phyloP scores from a whole-genome alignment of 352 stramenopile genomes.

The Phytophthora quininea region DNA sequence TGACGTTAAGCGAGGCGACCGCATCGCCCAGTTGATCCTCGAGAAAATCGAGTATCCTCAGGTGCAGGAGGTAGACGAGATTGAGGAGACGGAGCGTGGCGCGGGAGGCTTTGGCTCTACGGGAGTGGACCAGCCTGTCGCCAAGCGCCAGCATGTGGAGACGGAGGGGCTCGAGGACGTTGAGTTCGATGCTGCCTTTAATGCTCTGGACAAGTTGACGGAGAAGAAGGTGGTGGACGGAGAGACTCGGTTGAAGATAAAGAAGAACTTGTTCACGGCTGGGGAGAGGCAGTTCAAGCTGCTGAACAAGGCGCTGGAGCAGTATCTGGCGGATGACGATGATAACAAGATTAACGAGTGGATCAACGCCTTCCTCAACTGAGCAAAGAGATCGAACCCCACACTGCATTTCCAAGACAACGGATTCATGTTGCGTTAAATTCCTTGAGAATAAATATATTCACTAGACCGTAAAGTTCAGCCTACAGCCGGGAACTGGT shows the following conservation, averaged over 20 bases:
- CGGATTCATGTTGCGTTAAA: neutral
- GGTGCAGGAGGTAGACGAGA: constrained; percentile 93
- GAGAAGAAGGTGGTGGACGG: constrained; percentile 54
- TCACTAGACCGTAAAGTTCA: constrained; percentile 8
- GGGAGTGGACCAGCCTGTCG: constrained; percentile 70
- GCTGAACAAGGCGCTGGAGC: constrained; percentile 52
- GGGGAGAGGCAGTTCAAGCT: constrained; percentile 62
- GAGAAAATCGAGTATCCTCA: constrained; percentile 94
- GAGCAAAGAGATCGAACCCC: too few relatives aligned
- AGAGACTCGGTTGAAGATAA: constrained; percentile 53
- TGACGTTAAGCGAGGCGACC: constrained; percentile 93
- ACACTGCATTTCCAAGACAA: too few relatives aligned
- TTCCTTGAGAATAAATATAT: constrained; percentile 43
- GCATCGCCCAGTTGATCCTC: constrained; percentile 98
- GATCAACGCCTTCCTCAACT: constrained; percentile 62
- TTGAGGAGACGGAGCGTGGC: constrained; percentile 94
- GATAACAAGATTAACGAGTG: constrained; percentile 66
- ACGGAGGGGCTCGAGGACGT: constrained; percentile 6
- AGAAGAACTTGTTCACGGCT: constrained; percentile 60
- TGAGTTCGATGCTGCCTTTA: constrained; percentile 36
- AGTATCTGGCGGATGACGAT: constrained; percentile 49
- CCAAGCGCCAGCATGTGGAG: constrained; percentile 55
- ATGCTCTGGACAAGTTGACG: constrained; percentile 59
- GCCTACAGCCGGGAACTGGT: constrained; percentile 54
- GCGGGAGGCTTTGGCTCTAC: constrained; percentile 97